Conservation (phyloP, 2,329 filamentous ascomycete genomes). For the Xylaria sp. region DNA sequence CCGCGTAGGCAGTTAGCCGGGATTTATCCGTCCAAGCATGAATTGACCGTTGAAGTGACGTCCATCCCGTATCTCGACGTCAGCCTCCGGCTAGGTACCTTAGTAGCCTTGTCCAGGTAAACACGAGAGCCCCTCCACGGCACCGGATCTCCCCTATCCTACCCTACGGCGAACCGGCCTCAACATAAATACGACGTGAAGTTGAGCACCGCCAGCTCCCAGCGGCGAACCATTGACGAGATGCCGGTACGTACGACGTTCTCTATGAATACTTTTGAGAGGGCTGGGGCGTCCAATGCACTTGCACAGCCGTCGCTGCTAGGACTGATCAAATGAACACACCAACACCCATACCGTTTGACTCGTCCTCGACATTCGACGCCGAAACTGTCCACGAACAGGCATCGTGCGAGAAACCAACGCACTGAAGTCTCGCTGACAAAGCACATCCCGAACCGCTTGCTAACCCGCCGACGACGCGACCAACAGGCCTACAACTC, state of each 20-base stretch:
- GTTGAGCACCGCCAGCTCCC: conserved; percentile 32
- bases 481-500: conserved; percentile 86
- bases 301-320: not conserved
- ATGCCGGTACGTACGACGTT: conserved; percentile 52
- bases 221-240: conserved; percentile 43
- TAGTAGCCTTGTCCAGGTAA: conserved; percentile 10
- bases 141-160: not conserved
- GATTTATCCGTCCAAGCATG: conserved; percentile 14
- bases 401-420: not conserved
- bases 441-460: not conserved
- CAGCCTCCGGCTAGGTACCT: conserved; percentile 5
- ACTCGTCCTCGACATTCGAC: not conserved
- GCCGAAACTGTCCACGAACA: not conserved
- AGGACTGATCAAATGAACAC: not conserved
- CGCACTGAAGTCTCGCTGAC: not conserved
- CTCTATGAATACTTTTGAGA: not conserved
- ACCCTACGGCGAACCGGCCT: not conserved
- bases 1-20: conserved; percentile 15
- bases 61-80: conserved; percentile 16
- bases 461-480: conserved; percentile 17
- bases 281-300: conserved; percentile 1
- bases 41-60: conserved; percentile 11
- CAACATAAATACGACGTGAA: conserved; percentile 14
- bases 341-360: not conserved
- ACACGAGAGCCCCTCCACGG: conserved; percentile 20